Conservation (phyloP, 1,284 basidiomycete genomes). For the Mycosarcoma mackinlayi region DNA sequence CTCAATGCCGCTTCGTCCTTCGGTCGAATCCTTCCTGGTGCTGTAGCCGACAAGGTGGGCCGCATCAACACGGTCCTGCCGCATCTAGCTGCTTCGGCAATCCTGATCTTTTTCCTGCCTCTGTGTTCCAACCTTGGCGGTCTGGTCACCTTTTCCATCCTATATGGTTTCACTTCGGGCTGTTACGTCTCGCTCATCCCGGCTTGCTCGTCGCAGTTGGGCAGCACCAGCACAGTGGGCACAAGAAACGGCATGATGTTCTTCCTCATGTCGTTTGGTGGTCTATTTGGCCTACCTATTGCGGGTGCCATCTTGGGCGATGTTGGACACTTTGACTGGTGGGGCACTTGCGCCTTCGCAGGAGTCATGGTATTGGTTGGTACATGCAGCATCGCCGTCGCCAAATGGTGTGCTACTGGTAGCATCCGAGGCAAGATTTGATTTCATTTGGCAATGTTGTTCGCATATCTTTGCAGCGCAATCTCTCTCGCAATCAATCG, state of each 20-base stretch:
- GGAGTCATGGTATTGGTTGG: conserved; percentile 27
- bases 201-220: conserved; percentile 39
- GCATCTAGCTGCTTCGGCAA: conserved; percentile 55
- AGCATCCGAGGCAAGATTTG: conserved; percentile 34
- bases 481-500: neutral
- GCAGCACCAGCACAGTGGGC: conserved; percentile 36
- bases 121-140: conserved; percentile 36
- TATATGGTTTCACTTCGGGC: conserved; percentile 58
- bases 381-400: conserved; percentile 11
- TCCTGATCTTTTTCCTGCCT: conserved; percentile 56
- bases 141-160: conserved; percentile 34
- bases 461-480: no score
- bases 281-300: conserved; percentile 43
- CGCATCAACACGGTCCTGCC: conserved; percentile 67
- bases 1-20: conserved; percentile 56
- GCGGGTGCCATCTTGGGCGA: conserved; percentile 45
- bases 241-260: conserved; percentile 48
- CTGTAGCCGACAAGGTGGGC: conserved; percentile 66
- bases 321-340: conserved; percentile 24
- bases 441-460: neutral
- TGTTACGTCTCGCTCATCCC: conserved; percentile 56
- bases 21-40: conserved; percentile 67
- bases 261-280: conserved; percentile 44
- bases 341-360: conserved; percentile 23
- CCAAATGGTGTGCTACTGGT: conserved; percentile 37